Conservation (phyloP, 164 flowering plant genomes). For the Vitis vinifera region ASM3070453v1 NC_081808.1:1540501-1541000, state of each 20-base stretch:
- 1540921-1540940: not conserved
- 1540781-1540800: no score
- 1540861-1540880: no score
- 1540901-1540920: no score
- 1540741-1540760: no score
- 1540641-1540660: slow-evolving; percentile 2
- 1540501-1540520: not conserved
- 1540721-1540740: no score
- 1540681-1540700: no score
- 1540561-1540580: not conserved
- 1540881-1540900: no score
- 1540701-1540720: no score
- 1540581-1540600: not conserved
- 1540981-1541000: not conserved
- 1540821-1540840: not conserved
- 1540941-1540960: not conserved
- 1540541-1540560: not conserved
- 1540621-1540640: slow-evolving; percentile 1
- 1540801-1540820: no score
- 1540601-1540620: not conserved
- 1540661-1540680: not conserved
- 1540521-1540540: not conserved
- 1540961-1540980: slow-evolving; percentile 3
- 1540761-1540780: no score
- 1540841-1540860: no score